phyloP scores from a whole-genome alignment of 2,329 filamentous ascomycete species.

The Alternaria ventricosa region DNA sequence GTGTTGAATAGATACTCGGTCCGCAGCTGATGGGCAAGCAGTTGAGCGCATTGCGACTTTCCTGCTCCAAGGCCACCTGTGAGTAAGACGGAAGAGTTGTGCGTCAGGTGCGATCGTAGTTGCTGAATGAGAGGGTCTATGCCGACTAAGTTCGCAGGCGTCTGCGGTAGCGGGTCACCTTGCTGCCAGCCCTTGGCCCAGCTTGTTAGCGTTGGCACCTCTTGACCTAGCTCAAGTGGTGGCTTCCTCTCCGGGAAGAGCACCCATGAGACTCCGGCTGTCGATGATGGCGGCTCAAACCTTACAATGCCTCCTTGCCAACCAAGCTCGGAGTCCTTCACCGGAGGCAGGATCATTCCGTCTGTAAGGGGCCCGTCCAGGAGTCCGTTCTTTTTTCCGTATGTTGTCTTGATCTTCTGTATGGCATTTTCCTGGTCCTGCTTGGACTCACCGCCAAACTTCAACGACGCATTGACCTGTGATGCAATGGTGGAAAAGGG shows the following conservation, averaged over 20 bases:
- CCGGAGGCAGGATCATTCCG: slow-evolving; percentile 75
- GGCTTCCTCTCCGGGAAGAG: slow-evolving; percentile 77
- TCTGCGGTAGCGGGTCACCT: slow-evolving; percentile 61
- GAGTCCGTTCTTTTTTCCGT: slow-evolving; percentile 69
- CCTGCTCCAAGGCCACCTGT: slow-evolving; percentile 90
- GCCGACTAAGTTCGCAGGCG: slow-evolving; percentile 73
- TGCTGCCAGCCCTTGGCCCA: slow-evolving; percentile 57
- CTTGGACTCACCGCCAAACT: slow-evolving; percentile 87
- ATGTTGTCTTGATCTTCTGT: slow-evolving; percentile 74
- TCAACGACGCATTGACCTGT: slow-evolving; percentile 70
- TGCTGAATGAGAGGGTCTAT: slow-evolving; percentile 79
- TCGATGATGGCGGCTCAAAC: slow-evolving; percentile 67
- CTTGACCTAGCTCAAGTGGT: slow-evolving; percentile 75
- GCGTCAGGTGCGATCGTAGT: slow-evolving; percentile 76
- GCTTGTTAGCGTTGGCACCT: slow-evolving; percentile 70
- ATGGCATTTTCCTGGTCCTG: slow-evolving; percentile 79
- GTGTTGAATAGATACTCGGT: slow-evolving; percentile 79
- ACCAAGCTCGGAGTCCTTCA: slow-evolving; percentile 60
- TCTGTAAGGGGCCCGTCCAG: slow-evolving; percentile 88
- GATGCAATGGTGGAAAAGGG: slow-evolving; percentile 71
- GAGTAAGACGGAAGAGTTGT: slow-evolving; percentile 86
- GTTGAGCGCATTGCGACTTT: slow-evolving; percentile 81
- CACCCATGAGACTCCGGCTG: slow-evolving; percentile 66
- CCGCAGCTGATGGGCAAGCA: slow-evolving; percentile 76
- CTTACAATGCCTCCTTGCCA: slow-evolving; percentile 87